Base-by-base conservation (phyloP, 345 rosid species). In the Gossypium bickii region DNA sequence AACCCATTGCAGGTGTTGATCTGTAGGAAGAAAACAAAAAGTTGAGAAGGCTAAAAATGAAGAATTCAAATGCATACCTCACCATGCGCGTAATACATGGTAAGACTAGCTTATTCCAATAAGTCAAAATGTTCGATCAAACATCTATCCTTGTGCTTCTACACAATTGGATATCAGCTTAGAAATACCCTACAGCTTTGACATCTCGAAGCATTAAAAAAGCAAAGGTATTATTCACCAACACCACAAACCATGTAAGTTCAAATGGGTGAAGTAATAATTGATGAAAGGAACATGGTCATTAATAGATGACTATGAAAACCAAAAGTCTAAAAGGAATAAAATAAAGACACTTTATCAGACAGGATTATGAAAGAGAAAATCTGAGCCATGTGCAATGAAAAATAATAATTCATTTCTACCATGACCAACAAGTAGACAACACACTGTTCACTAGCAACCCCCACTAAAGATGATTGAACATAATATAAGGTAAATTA, bases 1-100 rank as follows among this genome's bases (percentile, higher is more conserved):
- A 93, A 95, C 61, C 98, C 99, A 83, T 95, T 93, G 90, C 99
- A 95, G 78, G 97, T 78, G 64, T 95, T 95, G 73, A 95, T 93
- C 99, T 95, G 81, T 83, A 29, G 47, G 64, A 64, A 64, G 29
- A 76, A 51, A 43, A 80, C 7, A 59, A 70, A 15, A 64, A 71
- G 17, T n/a, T 49, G 22, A 49, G 38, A 57, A 27, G 45, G 58
- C 58, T 71, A 45, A 7, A 44, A 44, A 27, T 12, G 51, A 12
- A 61, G 3, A 29, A 27, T 24, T 45, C 27, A 18, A 67, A 55
- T 27, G 49, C 24, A 34, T 20, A 64, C 34, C 18, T 24, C 61
- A 18, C 22, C 60, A 13, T 45, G 61, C 49, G 49, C 24, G 27
- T 43, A 70, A 58, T 25, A 67, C 56, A 56, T 20, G 74, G 13